Base-by-base conservation (phyloP, 108 stramenopile genomes). In the Fistulifera pelliculosa region DNA sequence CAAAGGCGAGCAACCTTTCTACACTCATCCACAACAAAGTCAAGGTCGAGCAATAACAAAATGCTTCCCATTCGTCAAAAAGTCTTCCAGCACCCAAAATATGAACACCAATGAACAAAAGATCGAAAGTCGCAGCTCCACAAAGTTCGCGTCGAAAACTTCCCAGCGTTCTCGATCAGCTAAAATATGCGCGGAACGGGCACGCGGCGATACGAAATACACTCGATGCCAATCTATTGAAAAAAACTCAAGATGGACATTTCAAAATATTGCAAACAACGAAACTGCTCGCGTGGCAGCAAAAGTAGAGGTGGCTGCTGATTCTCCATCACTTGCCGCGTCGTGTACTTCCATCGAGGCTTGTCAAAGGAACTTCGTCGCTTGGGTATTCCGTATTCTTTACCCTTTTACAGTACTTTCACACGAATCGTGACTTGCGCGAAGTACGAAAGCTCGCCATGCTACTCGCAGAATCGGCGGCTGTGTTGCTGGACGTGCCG, bases 321-420 rank as follows among this genome's bases (percentile, higher is more conserved):
- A 62, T 42, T 52, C 27, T 47, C 56, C 45, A 56, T 68, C 58
- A 35, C 55, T 70, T 16, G 55, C 54, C 55, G 26, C 47, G 41
- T 74, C 56, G 27, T 71, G 61, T 47, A 43, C 42, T 18, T 69
- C 67, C 8, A 47, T 87, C 23, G 61, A 69, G 40, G 66, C 76
- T 6, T 87, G 85, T 54, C 58, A 62, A 41, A 65, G 10, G 58
- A 73, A 48, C 49, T 92, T 8, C 62, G 65, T 26, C 54, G 48
- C 23, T 22, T 80, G 17, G 79, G 77, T 18, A 66, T 83, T 15
- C 44, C 56, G 1, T 50, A 49, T 14, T 47, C 77, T 44, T 55
- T 93, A 12, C 91, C 91, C 8, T 93, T 93, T 57, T 93, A 10
- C 91, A 93, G 59, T 76, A 84, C 50, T 93, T 93, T 62, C 85